Percentiles rank a stretch among this genome's conserved stretches.
phyloP scores from a whole-genome alignment of 345 rosid species.

The Heritiera fomes region DNA sequence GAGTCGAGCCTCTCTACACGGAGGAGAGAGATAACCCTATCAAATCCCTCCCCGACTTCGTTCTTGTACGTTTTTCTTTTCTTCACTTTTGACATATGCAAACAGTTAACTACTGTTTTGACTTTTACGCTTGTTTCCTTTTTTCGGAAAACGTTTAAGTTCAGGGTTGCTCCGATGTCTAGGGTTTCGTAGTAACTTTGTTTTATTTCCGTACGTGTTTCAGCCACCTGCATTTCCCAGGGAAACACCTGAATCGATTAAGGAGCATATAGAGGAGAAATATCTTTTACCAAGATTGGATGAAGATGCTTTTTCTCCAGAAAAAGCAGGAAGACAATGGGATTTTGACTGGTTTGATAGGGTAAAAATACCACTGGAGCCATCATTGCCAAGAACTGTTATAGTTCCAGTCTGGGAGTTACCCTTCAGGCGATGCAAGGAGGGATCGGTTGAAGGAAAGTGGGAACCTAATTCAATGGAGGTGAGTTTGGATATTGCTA shows the following conservation, averaged over 20 bases:
- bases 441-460: constrained; percentile 35
- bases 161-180: constrained; percentile 8
- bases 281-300: constrained; percentile 80
- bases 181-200: constrained; percentile 19
- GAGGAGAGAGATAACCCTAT: constrained; percentile 63
- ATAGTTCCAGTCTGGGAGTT: constrained; percentile 87
- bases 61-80: constrained; percentile 51
- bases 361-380: constrained; percentile 74
- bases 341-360: constrained; percentile 90
- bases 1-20: constrained; percentile 80
- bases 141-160: not conserved
- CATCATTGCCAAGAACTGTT: constrained; percentile 66
- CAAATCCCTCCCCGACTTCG: constrained; percentile 76
- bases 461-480: constrained; percentile 67
- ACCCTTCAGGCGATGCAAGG: constrained; percentile 62
- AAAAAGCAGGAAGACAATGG: constrained; percentile 83
- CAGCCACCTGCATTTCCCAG: constrained; percentile 97
- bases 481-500: constrained; percentile 33
- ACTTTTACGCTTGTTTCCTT: not conserved
- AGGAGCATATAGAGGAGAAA: constrained; percentile 81
- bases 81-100: not conserved
- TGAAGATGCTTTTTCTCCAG: constrained; percentile 65
- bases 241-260: constrained; percentile 75
- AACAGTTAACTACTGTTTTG: not conserved
- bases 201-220: constrained; percentile 24